Evolutionary conservation across 176 grass and related monocot genomes (phyloP), one percentile per base, ranked within the genome.

Genomic region (Juncus inflexus): DNA sequence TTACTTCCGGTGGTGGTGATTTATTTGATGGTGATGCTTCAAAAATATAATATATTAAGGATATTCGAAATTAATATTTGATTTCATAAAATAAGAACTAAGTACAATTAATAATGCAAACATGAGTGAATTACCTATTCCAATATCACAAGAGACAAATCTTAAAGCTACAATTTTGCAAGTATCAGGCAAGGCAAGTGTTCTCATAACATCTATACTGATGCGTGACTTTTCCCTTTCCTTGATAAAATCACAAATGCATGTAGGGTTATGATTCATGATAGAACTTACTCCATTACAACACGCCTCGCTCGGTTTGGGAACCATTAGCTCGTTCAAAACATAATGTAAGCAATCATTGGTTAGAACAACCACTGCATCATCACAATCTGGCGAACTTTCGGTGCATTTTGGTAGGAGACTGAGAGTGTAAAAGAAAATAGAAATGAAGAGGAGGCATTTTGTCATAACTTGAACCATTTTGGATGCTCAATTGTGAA

Each of bases 311-410:
- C 67, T 55, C 39, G 50, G 56, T 28, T 3, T 40, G 11, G 67
- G 51, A 42, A 41, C 39, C 2, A 28, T 28, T 9, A 51, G 4
- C 1, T 54, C 67, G 1, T 37, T 54, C 41, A 49, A 58, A 28
- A 56, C 52, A 70, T n/a, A 54, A 54, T 7, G 54, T 37, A 8
- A n/a, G 51, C 37, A 69, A 69, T 35, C 52, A 70, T 42, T 51
- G 36, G 19, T 28, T 28, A 28, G 19, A 28, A 28, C 1, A 28
- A 28, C 19, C 19, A 28, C 19, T 28, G 19, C 19, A 28, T 28
- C 19, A 4, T 28, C 40, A 42, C 67, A 70, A 42, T 58, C 13
- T 7, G 52, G 1, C 40, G 67, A 15, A 16, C 36, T 43, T 58
- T 58, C n/a, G 1, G 16, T 37, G 8, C 37, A 51, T 2, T 42